Conservation (phyloP, 352 stramenopile species). For the Pythium dissotocum region DNA sequence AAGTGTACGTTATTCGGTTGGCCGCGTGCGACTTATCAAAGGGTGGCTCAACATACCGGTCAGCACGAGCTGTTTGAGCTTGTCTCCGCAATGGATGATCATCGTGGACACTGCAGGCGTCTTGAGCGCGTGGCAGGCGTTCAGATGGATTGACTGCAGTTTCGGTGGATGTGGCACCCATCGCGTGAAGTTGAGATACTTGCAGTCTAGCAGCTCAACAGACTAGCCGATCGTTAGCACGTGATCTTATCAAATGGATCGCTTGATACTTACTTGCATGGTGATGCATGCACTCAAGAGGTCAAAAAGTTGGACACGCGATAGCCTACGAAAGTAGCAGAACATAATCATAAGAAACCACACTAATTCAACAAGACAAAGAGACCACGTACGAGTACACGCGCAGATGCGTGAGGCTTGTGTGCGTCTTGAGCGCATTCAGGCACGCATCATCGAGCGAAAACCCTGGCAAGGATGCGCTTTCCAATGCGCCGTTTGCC, state of each 20-base stretch:
- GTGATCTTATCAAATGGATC: too few species aligned
- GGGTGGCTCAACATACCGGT: slow-evolving; percentile 33
- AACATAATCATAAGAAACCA: background rate
- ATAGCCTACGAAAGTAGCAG: slow-evolving; percentile 8
- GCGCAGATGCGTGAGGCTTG: slow-evolving; percentile 42
- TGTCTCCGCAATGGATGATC: slow-evolving; percentile 36
- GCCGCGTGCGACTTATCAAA: background rate
- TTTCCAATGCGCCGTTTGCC: slow-evolving; percentile 33
- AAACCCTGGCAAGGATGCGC: slow-evolving; percentile 46
- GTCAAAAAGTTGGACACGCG: slow-evolving; percentile 16
- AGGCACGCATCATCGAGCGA: slow-evolving; percentile 46
- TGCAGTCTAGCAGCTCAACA: slow-evolving; percentile 62
- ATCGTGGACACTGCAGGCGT: slow-evolving; percentile 43
- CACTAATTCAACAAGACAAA: background rate
- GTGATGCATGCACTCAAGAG: slow-evolving; percentile 5
- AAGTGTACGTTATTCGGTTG: background rate
- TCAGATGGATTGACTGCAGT: slow-evolving; percentile 46
- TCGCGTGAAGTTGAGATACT: slow-evolving; percentile 42
- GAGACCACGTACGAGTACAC: slow-evolving; percentile 42
- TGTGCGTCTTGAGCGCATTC: slow-evolving; percentile 38
- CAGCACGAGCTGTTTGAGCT: slow-evolving; percentile 44
- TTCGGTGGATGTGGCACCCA: slow-evolving; percentile 33
- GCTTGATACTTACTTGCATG: slow-evolving; percentile 7
- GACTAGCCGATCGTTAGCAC: slow-evolving; percentile 31
- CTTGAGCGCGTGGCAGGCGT: slow-evolving; percentile 52